These are phyloP conservation scores for Lagenaria siceraria DNA, from an alignment of 306 rosid species.

Conservation along the genomic window DNA sequence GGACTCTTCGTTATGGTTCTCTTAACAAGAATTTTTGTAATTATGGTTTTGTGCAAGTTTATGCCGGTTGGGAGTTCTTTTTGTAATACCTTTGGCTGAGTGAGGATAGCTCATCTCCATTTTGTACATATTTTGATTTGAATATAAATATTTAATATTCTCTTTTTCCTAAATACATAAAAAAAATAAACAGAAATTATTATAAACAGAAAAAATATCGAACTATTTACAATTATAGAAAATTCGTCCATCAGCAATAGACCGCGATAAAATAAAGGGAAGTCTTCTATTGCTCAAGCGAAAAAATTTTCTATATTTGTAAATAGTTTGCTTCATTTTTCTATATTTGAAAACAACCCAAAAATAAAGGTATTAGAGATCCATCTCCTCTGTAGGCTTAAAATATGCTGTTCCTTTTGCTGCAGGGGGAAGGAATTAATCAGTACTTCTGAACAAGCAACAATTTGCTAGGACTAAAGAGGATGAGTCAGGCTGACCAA, in stretches of 20 bases:
- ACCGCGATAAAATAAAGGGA: too few species aligned
- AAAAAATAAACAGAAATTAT: too few species aligned
- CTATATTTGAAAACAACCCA: too few species aligned
- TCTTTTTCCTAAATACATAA: neutral
- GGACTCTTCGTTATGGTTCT: neutral
- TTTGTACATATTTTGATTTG: neutral
- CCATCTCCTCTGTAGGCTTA: neutral
- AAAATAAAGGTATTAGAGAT: neutral
- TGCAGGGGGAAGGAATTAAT: conserved; percentile 14
- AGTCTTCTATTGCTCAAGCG: too few species aligned
- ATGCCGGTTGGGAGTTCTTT: neutral
- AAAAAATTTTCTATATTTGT: too few species aligned
- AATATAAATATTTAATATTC: neutral
- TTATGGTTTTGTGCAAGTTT: neutral
- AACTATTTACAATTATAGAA: too few species aligned
- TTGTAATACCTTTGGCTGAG: neutral
- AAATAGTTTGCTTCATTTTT: too few species aligned
- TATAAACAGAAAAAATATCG: too few species aligned
- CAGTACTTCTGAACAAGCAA: neutral
- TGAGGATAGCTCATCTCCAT: neutral
- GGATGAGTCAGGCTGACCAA: conserved; percentile 52
- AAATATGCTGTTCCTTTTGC: neutral
- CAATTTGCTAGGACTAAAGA: conserved; percentile 6
- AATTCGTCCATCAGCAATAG: too few species aligned
- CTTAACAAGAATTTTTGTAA: neutral